Conservation (phyloP, 768 basidiomycete genomes). For the Serendipita sp. region DNA sequence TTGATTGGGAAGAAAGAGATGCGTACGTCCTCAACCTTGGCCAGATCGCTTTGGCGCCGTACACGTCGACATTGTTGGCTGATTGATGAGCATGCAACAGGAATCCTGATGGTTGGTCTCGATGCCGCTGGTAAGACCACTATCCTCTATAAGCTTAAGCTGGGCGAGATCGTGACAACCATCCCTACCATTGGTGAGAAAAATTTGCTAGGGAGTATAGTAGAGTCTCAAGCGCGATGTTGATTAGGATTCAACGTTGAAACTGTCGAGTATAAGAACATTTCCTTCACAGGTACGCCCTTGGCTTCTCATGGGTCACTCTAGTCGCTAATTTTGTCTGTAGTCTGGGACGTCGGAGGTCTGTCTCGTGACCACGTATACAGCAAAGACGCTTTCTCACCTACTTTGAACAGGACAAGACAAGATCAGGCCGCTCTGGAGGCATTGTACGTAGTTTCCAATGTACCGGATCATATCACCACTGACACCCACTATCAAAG, state of each 20-base stretch:
- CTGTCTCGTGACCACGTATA: neutral
- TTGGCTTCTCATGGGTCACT: neutral
- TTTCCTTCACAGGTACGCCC: slow-evolving; percentile 62
- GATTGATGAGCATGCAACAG: slow-evolving; percentile 29
- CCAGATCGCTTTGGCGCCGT: slow-evolving; percentile 14
- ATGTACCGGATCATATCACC: slow-evolving; percentile 9
- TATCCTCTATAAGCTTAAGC: slow-evolving; percentile 97
- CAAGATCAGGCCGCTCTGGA: slow-evolving; percentile 99
- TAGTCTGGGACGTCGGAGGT: slow-evolving; percentile 98
- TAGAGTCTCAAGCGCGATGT: neutral
- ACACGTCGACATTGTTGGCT: slow-evolving; percentile 13
- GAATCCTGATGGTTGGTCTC: slow-evolving; percentile 99
- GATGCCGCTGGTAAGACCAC: slow-evolving; percentile 98
- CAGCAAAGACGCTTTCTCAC: neutral
- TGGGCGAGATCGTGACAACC: slow-evolving; percentile 99
- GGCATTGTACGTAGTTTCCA: slow-evolving; percentile 69
- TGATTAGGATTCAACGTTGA: slow-evolving; percentile 93
- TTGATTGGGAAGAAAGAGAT: slow-evolving; percentile 99
- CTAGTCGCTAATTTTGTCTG: neutral
- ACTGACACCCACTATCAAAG: slow-evolving; percentile 27
- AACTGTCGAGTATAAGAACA: slow-evolving; percentile 99
- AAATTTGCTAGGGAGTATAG: slow-evolving; percentile 13
- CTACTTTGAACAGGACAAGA: slow-evolving; percentile 48
- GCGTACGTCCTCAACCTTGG: slow-evolving; percentile 46
- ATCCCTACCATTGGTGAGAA: slow-evolving; percentile 91